A percentile compares a stretch with the other conserved stretches of the same genome.
phyloP scores from a whole-genome alignment of 1,284 basidiomycete species.

The Inonotus obliquus region DNA sequence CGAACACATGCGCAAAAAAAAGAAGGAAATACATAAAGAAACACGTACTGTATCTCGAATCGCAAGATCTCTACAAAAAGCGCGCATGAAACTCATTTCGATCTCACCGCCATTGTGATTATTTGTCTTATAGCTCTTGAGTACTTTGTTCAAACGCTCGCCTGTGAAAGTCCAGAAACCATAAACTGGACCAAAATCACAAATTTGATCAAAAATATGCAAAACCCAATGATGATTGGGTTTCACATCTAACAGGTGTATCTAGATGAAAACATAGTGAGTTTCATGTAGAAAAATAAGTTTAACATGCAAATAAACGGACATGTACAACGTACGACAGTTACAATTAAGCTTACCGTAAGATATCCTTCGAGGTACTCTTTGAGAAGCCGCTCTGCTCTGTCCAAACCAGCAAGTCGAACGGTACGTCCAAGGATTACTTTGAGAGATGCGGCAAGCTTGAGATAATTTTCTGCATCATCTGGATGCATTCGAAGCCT shows the following conservation, averaged over 20 bases:
- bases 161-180: slow-evolving; percentile 20
- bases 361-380: slow-evolving; percentile 18
- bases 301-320: not conserved
- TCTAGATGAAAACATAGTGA: slow-evolving; percentile 1
- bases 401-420: not conserved
- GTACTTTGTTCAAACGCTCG: slow-evolving; percentile 20
- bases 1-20: not conserved
- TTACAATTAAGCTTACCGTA: slow-evolving; percentile 6
- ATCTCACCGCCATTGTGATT: slow-evolving; percentile 19
- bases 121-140: slow-evolving; percentile 19
- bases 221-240: slow-evolving; percentile 20
- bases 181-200: slow-evolving; percentile 21
- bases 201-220: slow-evolving; percentile 19
- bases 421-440: slow-evolving; percentile 16
- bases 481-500: slow-evolving; percentile 7
- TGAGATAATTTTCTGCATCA: slow-evolving; percentile 15
- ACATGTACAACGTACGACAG: not conserved
- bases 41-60: slow-evolving; percentile 4
- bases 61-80: not conserved
- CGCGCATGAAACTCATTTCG: slow-evolving; percentile 8
- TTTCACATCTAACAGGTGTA: slow-evolving; percentile 14
- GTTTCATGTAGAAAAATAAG: not conserved
- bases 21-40: not conserved
- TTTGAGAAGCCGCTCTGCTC: slow-evolving; percentile 10
- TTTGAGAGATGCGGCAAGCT: slow-evolving; percentile 20